Evolutionary conservation across 768 basidiomycete species (phyloP), one percentile per base, ranked within the genome.

Genomic region (Boletus sp.): DNA sequence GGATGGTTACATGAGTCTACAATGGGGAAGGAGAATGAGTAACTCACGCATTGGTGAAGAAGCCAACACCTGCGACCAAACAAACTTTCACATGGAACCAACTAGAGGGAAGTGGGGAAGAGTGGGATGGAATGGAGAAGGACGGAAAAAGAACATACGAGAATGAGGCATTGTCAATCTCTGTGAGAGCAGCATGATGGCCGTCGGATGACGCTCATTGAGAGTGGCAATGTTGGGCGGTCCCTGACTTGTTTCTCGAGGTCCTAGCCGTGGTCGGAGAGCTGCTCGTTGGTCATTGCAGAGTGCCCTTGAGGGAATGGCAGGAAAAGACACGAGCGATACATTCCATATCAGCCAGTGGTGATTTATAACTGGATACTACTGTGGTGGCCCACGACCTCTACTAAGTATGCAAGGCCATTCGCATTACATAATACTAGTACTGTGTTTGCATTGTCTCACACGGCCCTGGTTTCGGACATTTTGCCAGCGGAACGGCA

Each of bases 31-130:
- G 2, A 10, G 52, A 33, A 24, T 47, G n/a, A n/a, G 7, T 1
- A 72, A 47, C 81, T 63, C 61, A 85, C 82, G 86, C 85, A 75
- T 91, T 92, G 47, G 92, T 93, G 79, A 94, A 94, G 81, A 95
- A 94, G 30, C 93, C 93, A 12, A 88, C 88, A 64, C 92, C 91
- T 2, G 90, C 76, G 12, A 82, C 82, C 54, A 83, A 61, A 64
- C 83, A 83, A 58, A 86, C 80, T 71, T 92, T 93, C 54, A 86
- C 84, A 65, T 94, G 93, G 77, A 93, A 94, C 85, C 86, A 90
- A 9, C 89, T 89, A 54, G 1, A 41, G 35, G 55, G 47, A 5
- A 8, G 33, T 1, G 11, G 40, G 7, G 10, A 52, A n/a, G 62
- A 50, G 32, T 5, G 30, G 15, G 14, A n/a, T 28, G 2, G 12